phyloP scores from a whole-genome alignment of 2,329 filamentous ascomycete genomes.

The Penicillium sp. region DNA sequence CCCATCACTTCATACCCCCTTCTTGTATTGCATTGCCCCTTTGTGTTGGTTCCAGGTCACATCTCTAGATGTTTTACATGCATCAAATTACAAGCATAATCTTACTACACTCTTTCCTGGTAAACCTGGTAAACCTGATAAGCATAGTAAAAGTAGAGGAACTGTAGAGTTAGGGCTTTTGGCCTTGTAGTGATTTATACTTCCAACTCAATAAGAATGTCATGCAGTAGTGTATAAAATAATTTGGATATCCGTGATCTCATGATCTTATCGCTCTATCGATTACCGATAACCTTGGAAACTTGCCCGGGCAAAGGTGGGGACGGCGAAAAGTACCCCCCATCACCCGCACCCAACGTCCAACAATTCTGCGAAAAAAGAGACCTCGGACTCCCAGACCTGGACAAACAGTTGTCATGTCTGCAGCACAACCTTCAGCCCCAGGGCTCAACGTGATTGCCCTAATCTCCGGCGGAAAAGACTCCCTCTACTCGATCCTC shows the following conservation, averaged over 20 bases:
- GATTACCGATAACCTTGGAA: conserved; percentile 5
- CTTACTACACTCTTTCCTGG: neutral
- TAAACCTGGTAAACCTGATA: neutral
- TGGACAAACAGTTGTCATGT: conserved; percentile 23
- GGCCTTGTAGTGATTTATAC: neutral
- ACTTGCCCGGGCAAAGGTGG: conserved; percentile 6
- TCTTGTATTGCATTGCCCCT: conserved; percentile 30
- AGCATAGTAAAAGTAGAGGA: neutral
- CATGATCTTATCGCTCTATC: conserved; percentile 1
- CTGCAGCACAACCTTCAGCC: conserved; percentile 28
- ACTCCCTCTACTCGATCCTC: conserved; percentile 89
- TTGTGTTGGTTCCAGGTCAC: conserved; percentile 26
- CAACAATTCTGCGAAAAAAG: conserved; percentile 5
- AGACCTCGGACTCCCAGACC: neutral
- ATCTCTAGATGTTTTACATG: conserved; percentile 14
- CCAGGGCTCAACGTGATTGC: conserved; percentile 71
- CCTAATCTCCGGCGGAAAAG: conserved; percentile 92
- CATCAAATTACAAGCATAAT: conserved; percentile 24
- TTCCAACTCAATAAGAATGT: neutral
- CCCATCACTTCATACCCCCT: conserved; percentile 39
- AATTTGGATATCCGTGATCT: neutral
- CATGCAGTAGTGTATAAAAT: neutral
- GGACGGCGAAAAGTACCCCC: conserved; percentile 10
- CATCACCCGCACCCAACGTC: conserved; percentile 6
- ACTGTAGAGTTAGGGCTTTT: neutral